Evolutionary conservation across 2,329 filamentous ascomycete species (phyloP).

Genomic region (Elsinoe necatrix): DNA sequence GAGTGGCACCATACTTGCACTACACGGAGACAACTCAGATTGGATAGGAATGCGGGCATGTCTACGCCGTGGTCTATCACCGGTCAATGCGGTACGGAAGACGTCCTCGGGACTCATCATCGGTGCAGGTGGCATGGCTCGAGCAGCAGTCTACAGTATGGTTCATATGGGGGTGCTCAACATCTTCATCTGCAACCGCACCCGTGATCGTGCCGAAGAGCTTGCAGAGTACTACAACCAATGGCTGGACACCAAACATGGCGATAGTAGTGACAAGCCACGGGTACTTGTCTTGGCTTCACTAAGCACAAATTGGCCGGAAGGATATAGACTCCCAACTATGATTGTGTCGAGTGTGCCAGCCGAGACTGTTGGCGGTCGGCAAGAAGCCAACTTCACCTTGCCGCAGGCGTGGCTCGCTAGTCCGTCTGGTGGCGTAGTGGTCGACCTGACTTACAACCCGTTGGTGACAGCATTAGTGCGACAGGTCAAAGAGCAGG

Average conservation of each 20-base stretch:
- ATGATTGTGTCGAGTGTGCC: constrained; percentile 72
- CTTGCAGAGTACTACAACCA: constrained; percentile 63
- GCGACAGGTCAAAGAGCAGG: constrained; percentile 54
- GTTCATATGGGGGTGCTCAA: constrained; percentile 67
- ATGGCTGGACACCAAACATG: constrained; percentile 18
- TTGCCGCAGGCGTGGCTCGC: constrained; percentile 61
- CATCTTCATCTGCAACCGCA: constrained; percentile 68
- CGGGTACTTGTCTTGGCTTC: constrained; percentile 51
- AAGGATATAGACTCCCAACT: constrained; percentile 54
- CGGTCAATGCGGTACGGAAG: constrained; percentile 51
- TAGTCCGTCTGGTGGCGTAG: constrained; percentile 65
- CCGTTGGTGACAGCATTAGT: constrained; percentile 64
- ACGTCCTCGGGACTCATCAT: constrained; percentile 47
- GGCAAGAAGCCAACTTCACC: constrained; percentile 59
- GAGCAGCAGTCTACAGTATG: constrained; percentile 70
- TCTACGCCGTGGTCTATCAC: constrained; percentile 62
- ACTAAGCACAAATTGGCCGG: constrained; percentile 56
- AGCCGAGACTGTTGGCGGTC: constrained; percentile 56
- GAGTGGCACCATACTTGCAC: constrained; percentile 56
- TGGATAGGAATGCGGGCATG: constrained; percentile 73
- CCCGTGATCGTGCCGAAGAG: constrained; percentile 55
- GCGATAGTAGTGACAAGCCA: constrained; percentile 18
- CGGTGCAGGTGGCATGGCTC: constrained; percentile 64
- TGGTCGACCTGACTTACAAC: constrained; percentile 64
- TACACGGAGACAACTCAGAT: constrained; percentile 74